phyloP scores from a whole-genome alignment of 2,329 filamentous ascomycete species.

The Ophiostoma angusticollis region DNA sequence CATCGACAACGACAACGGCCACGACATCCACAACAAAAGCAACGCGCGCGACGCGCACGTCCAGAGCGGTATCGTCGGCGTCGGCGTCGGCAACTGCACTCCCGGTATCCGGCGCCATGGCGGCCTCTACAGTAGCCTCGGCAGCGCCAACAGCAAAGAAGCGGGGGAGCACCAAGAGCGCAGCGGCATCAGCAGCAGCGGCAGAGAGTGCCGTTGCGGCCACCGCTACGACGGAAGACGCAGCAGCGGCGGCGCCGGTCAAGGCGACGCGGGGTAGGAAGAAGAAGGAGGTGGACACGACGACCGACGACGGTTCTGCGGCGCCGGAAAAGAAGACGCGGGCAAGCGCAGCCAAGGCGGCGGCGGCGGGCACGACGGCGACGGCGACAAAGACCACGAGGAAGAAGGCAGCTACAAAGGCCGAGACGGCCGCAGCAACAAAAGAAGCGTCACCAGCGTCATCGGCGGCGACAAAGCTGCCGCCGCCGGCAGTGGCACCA shows the following conservation, averaged over 20 bases:
- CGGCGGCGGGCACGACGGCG: background rate
- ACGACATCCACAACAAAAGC: slow-evolving; percentile 6
- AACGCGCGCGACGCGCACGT: slow-evolving; percentile 5
- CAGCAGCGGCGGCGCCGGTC: background rate
- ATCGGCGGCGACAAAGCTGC: background rate
- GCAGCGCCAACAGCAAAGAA: slow-evolving; percentile 11
- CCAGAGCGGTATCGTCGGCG: slow-evolving; percentile 1
- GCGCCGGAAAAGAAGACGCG: slow-evolving; percentile 4
- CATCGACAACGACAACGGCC: slow-evolving; percentile 7
- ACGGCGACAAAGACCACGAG: background rate
- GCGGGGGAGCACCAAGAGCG: slow-evolving; percentile 13
- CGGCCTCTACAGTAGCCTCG: slow-evolving; percentile 7
- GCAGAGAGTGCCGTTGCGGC: background rate
- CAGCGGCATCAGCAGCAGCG: background rate
- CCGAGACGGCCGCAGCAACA: background rate
- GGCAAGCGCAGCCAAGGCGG: slow-evolving; percentile 4
- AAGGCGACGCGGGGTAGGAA: slow-evolving; percentile 2
- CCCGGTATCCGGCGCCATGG: background rate
- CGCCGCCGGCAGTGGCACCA: background rate
- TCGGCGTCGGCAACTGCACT: background rate
- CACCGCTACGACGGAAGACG: background rate
- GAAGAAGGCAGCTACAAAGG: background rate
- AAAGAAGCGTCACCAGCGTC: background rate
- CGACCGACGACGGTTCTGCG: background rate
- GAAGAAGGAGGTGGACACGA: slow-evolving; percentile 9